phyloP scores from a whole-genome alignment of 208 protist genomes.

The Phytomonas sp. region DNA sequence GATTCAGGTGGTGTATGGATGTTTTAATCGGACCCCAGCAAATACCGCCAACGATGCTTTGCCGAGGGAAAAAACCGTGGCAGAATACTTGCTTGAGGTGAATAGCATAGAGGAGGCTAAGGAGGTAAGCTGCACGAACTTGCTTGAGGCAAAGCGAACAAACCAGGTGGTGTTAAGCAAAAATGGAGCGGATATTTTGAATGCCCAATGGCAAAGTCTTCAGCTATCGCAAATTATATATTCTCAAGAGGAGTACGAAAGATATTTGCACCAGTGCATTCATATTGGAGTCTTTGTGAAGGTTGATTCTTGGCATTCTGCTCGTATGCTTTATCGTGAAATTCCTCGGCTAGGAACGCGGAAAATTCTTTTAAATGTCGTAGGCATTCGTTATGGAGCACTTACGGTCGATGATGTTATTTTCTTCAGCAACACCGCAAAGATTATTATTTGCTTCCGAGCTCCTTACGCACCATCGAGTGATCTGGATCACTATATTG shows the following conservation, averaged over 20 bases:
- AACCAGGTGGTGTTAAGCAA: constrained; percentile 23
- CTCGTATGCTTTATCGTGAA: constrained; percentile 69
- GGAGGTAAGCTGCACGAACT: constrained; percentile 3
- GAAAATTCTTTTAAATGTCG: constrained; percentile 59
- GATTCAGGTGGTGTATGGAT: constrained; percentile 76
- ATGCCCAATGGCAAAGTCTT: constrained; percentile 40
- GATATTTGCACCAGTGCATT: constrained; percentile 45
- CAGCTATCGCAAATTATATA: constrained; percentile 28
- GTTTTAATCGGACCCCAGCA: constrained; percentile 10
- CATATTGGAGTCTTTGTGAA: constrained; percentile 83
- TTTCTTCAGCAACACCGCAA: constrained; percentile 63
- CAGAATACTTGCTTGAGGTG: constrained; percentile 3
- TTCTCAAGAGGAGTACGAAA: constrained; percentile 53
- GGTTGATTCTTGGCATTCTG: constrained; percentile 84
- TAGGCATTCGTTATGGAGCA: constrained; percentile 75
- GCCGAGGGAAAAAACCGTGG: constrained; percentile 7
- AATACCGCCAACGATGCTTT: background rate
- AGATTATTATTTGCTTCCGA: constrained; percentile 75
- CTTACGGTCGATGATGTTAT: constrained; percentile 57
- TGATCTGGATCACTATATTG: constrained; percentile 68
- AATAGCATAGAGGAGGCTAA: background rate
- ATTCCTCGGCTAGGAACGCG: constrained; percentile 51
- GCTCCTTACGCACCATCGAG: constrained; percentile 39
- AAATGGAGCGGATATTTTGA: constrained; percentile 22
- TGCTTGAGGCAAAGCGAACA: constrained; percentile 19